Evolutionary conservation across 768 basidiomycete species (phyloP).

Genomic region (Coprinellus aureogranulatus): DNA sequence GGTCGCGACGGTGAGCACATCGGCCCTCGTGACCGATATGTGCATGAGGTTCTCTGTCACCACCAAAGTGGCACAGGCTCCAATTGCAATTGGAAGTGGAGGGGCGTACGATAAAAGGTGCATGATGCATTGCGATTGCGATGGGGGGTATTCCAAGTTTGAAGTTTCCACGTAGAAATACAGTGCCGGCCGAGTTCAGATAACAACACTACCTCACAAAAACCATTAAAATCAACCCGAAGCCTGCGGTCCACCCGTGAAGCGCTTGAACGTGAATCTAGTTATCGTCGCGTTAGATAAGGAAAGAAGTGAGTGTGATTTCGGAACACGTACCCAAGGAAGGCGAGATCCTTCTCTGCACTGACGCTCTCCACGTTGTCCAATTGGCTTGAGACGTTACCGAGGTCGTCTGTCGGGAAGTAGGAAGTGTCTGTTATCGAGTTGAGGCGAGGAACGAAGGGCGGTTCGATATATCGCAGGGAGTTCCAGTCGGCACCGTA

Average conservation of each 20-base stretch:
- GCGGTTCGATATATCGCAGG: slow-evolving; percentile 90
- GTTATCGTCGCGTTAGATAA: slow-evolving; percentile 7
- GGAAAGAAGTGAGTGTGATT: not conserved
- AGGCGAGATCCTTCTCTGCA: slow-evolving; percentile 67
- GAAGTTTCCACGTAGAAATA: slow-evolving; percentile 9
- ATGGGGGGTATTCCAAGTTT: slow-evolving; percentile 1
- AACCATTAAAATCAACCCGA: slow-evolving; percentile 22
- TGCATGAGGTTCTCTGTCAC: too few relatives aligned
- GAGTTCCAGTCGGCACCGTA: slow-evolving; percentile 92
- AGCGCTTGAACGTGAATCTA: slow-evolving; percentile 87
- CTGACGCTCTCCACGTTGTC: slow-evolving; percentile 60
- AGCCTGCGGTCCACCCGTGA: slow-evolving; percentile 37
- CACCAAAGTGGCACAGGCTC: too few relatives aligned
- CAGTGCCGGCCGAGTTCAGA: slow-evolving; percentile 2
- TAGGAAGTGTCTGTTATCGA: slow-evolving; percentile 93
- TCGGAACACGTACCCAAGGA: slow-evolving; percentile 52
- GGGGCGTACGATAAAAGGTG: too few relatives aligned
- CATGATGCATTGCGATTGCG: too few relatives aligned
- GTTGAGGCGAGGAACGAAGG: slow-evolving; percentile 90
- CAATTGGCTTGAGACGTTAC: slow-evolving; percentile 60
- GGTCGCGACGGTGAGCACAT: too few relatives aligned
- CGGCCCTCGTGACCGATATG: too few relatives aligned
- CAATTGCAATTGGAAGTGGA: too few relatives aligned
- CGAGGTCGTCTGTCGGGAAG: slow-evolving; percentile 93
- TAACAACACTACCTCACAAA: not conserved